phyloP scores from a whole-genome alignment of 345 rosid genomes.

The Arabidopsis arenosa region DNA sequence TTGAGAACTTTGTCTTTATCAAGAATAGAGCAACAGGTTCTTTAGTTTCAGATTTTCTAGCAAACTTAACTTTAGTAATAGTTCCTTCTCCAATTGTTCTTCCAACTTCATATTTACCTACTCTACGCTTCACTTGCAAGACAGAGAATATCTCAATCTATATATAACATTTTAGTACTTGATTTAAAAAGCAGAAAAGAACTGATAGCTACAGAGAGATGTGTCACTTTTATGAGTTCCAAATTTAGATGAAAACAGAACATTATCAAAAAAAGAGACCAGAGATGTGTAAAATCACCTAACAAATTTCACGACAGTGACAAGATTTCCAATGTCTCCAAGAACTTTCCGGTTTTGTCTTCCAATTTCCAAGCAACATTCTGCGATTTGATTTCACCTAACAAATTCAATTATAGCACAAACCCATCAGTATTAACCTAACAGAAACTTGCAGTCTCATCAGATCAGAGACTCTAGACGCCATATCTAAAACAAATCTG shows the following conservation, averaged over 20 bases:
- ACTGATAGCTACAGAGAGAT: too few relatives aligned
- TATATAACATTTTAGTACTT: too few relatives aligned
- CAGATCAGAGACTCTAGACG: too few relatives aligned
- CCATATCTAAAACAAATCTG: too few relatives aligned
- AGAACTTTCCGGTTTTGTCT: too few relatives aligned
- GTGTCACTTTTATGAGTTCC: background rate
- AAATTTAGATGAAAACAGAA: background rate
- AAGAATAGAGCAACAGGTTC: constrained; percentile 89
- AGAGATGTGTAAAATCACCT: too few relatives aligned
- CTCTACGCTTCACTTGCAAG: constrained; percentile 66
- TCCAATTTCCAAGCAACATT: background rate
- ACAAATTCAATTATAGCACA: background rate
- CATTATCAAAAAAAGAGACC: too few relatives aligned
- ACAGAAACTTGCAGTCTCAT: background rate
- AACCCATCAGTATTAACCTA: background rate
- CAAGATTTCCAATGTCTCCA: too few relatives aligned
- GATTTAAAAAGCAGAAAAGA: too few relatives aligned
- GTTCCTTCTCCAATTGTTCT: constrained; percentile 98
- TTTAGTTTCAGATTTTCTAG: constrained; percentile 82
- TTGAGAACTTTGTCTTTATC: constrained; percentile 96
- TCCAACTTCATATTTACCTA: constrained; percentile 92
- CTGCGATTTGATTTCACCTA: constrained; percentile 42
- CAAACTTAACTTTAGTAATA: constrained; percentile 96
- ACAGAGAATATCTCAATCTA: background rate
- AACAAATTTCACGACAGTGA: too few relatives aligned